Evolutionary conservation across 1,284 basidiomycete species (phyloP), one percentile per base, ranked within the genome.

Genomic region (Volvariella surrecta): DNA sequence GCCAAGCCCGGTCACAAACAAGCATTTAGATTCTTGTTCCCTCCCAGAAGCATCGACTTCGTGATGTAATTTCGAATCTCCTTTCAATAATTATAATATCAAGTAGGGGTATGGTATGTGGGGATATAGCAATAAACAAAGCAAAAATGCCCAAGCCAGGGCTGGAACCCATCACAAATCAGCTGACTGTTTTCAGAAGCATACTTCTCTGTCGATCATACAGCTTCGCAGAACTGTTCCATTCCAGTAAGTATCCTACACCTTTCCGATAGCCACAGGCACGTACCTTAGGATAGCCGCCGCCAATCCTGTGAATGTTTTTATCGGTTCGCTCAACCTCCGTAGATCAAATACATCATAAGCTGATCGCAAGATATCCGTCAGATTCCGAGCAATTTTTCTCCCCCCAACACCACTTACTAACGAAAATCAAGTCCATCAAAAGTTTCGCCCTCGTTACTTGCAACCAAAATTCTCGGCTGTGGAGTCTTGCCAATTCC

Each of bases 341-440:
- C 77, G 73, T 49, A 89, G 55, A 35, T 56, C 58, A 56, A 73
- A 73, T 24, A 74, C 45, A 40, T 71, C 68, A 50, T 68, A 71
- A 18, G 65, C 63, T 68, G 51, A 38, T 32, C 47, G 37, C 48
- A 52, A 22, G 40, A 30, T 22, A 44, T 39, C 30, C 40, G 18
- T 37, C 21, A 15, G 37, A 28, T 24, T 19, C 7, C 10, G 30
- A 35, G 13, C 10, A 15, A 19, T 15, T 30, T 8, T 43, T 17
- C 28, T 28, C 19, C 34, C 22, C n/a, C 20, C 37, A 20, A 9
- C 2, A 43, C 20, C 11, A 76, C 86, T 66, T 56, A 89, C 86
- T 87, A 57, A 88, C 86, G 60, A 89, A 89, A 50, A 88, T 73
- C 46, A 89, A 63, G 60, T 89, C 86, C 82, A 89, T 86, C 22